Conservation (phyloP, 164 flowering plant genomes). For the Magnolia officinalis region DNA sequence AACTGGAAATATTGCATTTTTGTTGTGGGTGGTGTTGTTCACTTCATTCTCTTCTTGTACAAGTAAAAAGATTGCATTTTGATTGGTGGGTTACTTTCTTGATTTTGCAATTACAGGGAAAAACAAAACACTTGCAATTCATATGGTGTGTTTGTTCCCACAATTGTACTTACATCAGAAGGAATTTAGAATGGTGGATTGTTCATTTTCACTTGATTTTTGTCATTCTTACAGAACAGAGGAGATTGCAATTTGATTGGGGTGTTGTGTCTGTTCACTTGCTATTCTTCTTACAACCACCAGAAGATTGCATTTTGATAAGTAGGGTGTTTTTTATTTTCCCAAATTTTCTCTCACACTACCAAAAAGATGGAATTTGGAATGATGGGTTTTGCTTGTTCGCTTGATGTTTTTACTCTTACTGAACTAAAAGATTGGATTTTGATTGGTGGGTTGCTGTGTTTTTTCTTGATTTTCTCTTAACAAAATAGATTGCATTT, state of each 20-base stretch:
- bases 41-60: neutral
- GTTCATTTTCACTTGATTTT: no score
- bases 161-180: neutral
- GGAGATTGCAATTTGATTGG: neutral
- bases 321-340: neutral
- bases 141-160: neutral
- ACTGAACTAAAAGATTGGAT: neutral
- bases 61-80: neutral
- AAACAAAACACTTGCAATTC: neutral
- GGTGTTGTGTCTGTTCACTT: neutral
- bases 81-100: neutral
- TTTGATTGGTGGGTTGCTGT: neutral
- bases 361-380: no score
- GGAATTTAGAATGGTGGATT: no score
- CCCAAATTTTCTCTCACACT: neutral
- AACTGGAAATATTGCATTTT: neutral
- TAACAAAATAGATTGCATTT: neutral
- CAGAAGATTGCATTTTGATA: neutral
- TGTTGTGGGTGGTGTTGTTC: neutral
- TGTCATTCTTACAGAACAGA: no score
- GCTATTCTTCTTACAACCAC: no score
- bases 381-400: neutral
- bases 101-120: neutral
- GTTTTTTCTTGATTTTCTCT: neutral
- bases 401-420: neutral